phyloP scores from a whole-genome alignment of 2,329 filamentous ascomycete genomes.

The Biscogniauxia marginata region DNA sequence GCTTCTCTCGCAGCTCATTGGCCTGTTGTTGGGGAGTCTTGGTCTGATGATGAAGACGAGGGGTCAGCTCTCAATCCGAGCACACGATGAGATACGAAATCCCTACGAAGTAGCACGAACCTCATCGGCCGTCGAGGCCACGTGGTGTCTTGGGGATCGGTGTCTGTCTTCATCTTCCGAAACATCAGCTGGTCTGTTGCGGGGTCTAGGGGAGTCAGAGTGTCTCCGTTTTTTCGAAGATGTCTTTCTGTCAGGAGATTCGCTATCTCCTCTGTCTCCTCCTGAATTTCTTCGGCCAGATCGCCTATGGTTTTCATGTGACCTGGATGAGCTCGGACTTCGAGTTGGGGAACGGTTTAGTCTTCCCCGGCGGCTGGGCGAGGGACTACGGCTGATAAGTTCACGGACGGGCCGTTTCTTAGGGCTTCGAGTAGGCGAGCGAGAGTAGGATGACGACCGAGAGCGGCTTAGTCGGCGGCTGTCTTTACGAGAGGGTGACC shows the following conservation, averaged over 20 bases:
- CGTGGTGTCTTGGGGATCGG: slow-evolving; percentile 33
- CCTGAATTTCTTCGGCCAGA: slow-evolving; percentile 17
- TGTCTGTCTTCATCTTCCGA: slow-evolving; percentile 46
- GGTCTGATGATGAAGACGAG: slow-evolving; percentile 30
- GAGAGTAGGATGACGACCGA: slow-evolving; percentile 38
- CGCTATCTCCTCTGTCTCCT: slow-evolving; percentile 22
- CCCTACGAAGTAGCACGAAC: slow-evolving; percentile 39
- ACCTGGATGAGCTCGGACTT: slow-evolving; percentile 29
- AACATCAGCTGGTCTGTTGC: slow-evolving; percentile 58
- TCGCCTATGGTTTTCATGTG: slow-evolving; percentile 21
- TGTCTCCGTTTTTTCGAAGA: slow-evolving; percentile 47
- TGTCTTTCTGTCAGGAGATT: slow-evolving; percentile 23
- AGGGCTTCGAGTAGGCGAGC: slow-evolving; percentile 37
- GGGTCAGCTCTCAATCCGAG: slow-evolving; percentile 35
- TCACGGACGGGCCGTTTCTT: slow-evolving; percentile 35
- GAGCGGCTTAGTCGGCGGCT: slow-evolving; percentile 40
- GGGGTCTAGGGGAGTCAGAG: slow-evolving; percentile 50
- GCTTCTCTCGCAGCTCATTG: slow-evolving; percentile 47
- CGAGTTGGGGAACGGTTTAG: slow-evolving; percentile 36
- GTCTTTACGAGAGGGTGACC: slow-evolving; percentile 37
- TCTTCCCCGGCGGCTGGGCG: slow-evolving; percentile 33
- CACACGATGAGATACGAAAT: slow-evolving; percentile 20
- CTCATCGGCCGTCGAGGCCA: slow-evolving; percentile 39
- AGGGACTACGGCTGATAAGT: slow-evolving; percentile 37
- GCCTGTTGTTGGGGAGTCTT: slow-evolving; percentile 41